Base-by-base conservation (phyloP, 2,329 filamentous ascomycete species). In the Catunica adiposa region DNA sequence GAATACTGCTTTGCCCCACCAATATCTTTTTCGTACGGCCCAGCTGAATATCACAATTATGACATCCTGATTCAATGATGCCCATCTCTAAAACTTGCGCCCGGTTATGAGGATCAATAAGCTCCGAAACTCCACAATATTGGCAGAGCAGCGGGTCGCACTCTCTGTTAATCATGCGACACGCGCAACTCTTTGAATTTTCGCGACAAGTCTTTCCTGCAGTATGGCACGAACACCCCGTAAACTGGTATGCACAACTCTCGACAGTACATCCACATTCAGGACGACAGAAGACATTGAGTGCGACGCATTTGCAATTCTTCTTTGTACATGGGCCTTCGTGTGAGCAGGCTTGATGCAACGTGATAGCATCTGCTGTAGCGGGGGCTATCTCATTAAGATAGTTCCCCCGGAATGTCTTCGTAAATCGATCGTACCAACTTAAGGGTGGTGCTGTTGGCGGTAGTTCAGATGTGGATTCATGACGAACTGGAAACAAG, bases 81-180 rank as follows among this genome's bases (percentile, higher is more conserved):
- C 68, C 66, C 11, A 80, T 74, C 7, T 34, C 29, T 11, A 46
- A 40, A 3, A 47, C 23, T 3, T n/a, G 14, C 17, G 47, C 15
- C 20, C 53, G 44, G 44, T 58, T 58, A 26, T 42, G 38, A 8
- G 51, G 51, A 3, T 48, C 23, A 5, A 51, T 55, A 9, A 54
- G 54, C 34, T 56, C 57, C 14, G 37, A 47, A 25, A 59, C 84
- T 26, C 86, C 86, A 61, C 87, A 92, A 7, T 71, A 73, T 15
- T 74, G 74, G 63, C 87, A 94, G 11, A 90, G 71, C 58, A 84
- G 79, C 1, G 86, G 80, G 62, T 92, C 87, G 63, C 87, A 94
- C 68, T 94, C 87, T 40, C 87, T 77, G 61, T 86, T 84, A 54
- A 87, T 73, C 62, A 77, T 73, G 20, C 80, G 72, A 62, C 87